A percentile compares a stretch with the other conserved stretches of the same genome.
These are phyloP conservation scores for Euphrasia confusa DNA, from an alignment of 257 asterid genomes.

Conservation along the genomic window DNA sequence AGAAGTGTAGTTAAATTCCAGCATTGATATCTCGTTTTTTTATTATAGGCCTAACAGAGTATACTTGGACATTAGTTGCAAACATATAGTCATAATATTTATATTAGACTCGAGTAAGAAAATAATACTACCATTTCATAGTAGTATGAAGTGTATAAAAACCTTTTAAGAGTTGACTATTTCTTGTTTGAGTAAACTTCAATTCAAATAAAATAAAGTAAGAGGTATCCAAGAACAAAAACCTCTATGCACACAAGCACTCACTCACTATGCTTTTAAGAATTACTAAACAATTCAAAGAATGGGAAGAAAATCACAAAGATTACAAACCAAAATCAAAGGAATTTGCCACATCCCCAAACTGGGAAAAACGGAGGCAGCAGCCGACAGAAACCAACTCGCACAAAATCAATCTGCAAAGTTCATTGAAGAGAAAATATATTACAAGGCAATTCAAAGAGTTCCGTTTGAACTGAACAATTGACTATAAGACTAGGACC, in stretches of 20 bases:
- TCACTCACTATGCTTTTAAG: conserved; percentile 7
- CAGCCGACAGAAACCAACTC: conserved; percentile 15
- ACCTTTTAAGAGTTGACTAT: neutral
- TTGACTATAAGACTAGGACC: no score
- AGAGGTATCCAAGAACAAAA: conserved; percentile 10
- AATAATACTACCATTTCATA: no score
- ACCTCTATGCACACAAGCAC: conserved; percentile 20
- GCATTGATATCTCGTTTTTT: no score
- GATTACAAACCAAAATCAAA: conserved; percentile 39
- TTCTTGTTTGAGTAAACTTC: no score
- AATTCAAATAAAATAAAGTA: neutral
- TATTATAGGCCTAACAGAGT: neutral
- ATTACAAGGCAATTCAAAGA: neutral
- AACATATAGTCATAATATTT: neutral
- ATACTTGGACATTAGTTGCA: neutral
- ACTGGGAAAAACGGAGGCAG: conserved; percentile 24
- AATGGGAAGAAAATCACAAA: conserved; percentile 21
- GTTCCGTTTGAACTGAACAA: no score
- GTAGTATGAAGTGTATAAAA: neutral
- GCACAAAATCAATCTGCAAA: conserved; percentile 26
- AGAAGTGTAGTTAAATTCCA: no score
- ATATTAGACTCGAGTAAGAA: neutral
- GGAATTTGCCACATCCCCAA: conserved; percentile 27
- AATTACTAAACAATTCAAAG: conserved; percentile 21
- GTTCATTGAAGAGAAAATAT: neutral